phyloP scores from a whole-genome alignment of 164 flowering plant genomes.

The Vitis cinerea region DNA sequence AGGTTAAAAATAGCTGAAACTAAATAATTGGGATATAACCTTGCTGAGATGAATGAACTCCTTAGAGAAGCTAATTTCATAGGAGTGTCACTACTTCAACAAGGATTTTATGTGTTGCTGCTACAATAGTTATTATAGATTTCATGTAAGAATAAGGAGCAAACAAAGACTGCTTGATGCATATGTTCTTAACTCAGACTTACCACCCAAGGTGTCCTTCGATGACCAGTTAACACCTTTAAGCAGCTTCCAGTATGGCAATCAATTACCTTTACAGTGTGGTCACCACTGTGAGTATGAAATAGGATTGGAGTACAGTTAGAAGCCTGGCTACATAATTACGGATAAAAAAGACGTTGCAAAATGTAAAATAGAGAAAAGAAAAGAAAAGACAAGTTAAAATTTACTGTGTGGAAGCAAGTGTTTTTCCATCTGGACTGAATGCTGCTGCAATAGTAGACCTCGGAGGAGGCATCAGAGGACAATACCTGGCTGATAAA shows the following conservation, averaged over 20 bases:
- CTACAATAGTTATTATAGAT: too few species aligned
- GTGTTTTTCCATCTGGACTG: constrained; percentile 86
- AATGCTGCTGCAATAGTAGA: constrained; percentile 98
- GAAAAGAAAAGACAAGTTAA: neutral
- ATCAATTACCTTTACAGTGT: constrained; percentile 92
- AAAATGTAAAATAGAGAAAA: too few species aligned
- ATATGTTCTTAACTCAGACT: constrained; percentile 20
- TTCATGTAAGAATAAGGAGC: too few species aligned
- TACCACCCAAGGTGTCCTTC: constrained; percentile 99
- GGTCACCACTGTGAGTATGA: constrained; percentile 75
- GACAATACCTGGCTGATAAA: constrained; percentile 84
- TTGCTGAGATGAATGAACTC: neutral
- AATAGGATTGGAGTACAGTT: constrained; percentile 2
- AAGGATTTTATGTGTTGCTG: too few species aligned
- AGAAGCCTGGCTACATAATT: too few species aligned
- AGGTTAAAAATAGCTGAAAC: neutral
- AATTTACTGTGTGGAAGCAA: constrained; percentile 96
- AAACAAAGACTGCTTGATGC: too few species aligned
- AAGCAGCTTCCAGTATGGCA: constrained; percentile 82
- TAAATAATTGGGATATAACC: neutral
- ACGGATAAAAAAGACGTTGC: too few species aligned
- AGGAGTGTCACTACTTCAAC: neutral
- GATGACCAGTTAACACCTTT: constrained; percentile 89
- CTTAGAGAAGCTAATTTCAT: neutral
- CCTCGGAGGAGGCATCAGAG: constrained; percentile 87